Percentiles rank a stretch among this genome's conserved stretches.
Evolutionary conservation across 129 eudicot species (phyloP).

Genomic region (Escallonia herrerae): DNA sequence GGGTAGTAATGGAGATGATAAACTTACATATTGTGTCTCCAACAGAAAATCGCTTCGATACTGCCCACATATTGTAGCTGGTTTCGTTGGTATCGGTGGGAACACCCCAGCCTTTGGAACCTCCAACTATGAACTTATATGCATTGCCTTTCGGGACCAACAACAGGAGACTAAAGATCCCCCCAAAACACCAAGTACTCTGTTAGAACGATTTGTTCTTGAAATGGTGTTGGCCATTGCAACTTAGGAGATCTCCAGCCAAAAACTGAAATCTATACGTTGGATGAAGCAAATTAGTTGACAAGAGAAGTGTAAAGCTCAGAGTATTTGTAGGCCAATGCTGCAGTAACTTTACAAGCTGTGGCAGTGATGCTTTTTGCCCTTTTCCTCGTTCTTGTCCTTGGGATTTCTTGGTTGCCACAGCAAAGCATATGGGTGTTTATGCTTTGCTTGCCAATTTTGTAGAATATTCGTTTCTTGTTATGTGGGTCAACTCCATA

Average conservation of each 20-base stretch:
- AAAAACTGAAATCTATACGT: conserved; percentile 5
- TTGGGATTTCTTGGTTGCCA: conserved; percentile 38
- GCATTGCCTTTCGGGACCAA: conserved; percentile 41
- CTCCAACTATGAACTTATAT: conserved; percentile 74
- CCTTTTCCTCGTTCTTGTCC: conserved; percentile 24
- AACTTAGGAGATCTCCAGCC: not conserved
- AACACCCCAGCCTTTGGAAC: conserved; percentile 56
- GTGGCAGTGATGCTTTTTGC: conserved; percentile 40
- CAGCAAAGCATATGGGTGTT: conserved; percentile 61
- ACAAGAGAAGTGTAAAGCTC: not conserved
- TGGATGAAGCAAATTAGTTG: conserved; percentile 2
- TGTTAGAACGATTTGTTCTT: conserved; percentile 18
- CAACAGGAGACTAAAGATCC: conserved; percentile 38
- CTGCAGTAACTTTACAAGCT: conserved; percentile 24
- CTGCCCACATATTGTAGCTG: conserved; percentile 64
- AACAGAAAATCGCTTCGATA: conserved; percentile 50
- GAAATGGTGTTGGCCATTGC: conserved; percentile 35
- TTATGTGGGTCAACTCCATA: conserved; percentile 29
- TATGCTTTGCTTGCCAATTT: conserved; percentile 63
- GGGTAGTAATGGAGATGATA: not conserved
- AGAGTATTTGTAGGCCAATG: conserved; percentile 54
- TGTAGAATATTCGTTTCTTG: conserved; percentile 58
- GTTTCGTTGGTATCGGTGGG: conserved; percentile 37
- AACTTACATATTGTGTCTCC: conserved; percentile 63
- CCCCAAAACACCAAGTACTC: conserved; percentile 14